Percentiles rank a stretch among this genome's conserved stretches.
Conservation (phyloP, 1,139 yeast species). For the Geotrichum restrictum region DNA sequence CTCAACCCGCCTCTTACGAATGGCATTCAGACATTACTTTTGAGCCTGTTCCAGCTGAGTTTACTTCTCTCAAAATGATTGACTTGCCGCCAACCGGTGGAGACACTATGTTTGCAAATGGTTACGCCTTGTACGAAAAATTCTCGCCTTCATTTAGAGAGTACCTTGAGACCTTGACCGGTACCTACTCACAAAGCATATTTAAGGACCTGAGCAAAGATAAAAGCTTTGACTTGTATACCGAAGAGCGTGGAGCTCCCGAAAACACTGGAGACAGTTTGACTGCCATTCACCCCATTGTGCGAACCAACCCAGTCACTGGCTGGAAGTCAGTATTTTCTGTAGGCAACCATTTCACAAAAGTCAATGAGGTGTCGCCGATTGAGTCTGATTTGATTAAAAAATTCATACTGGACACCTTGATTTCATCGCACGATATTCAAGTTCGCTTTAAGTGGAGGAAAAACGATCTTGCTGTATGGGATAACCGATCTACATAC, state of each 20-base stretch:
- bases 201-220: not conserved
- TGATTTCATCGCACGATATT: constrained; percentile 41
- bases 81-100: constrained; percentile 47
- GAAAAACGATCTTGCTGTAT: constrained; percentile 48
- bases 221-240: constrained; percentile 15
- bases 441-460: constrained; percentile 50
- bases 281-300: constrained; percentile 43
- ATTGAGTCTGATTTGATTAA: constrained; percentile 41
- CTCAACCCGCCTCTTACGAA: not conserved
- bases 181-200: constrained; percentile 29
- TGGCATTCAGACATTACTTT: constrained; percentile 52
- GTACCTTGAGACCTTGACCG: constrained; percentile 42
- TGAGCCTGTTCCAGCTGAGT: constrained; percentile 47
- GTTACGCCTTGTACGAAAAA: constrained; percentile 47
- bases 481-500: constrained; percentile 32
- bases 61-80: constrained; percentile 45
- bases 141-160: constrained; percentile 44
- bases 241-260: constrained; percentile 36
- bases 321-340: constrained; percentile 48
- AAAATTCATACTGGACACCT: constrained; percentile 43
- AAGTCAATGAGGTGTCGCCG: constrained; percentile 43
- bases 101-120: constrained; percentile 48
- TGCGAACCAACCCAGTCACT: constrained; percentile 49
- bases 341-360: constrained; percentile 43
- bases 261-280: constrained; percentile 35